A percentile compares a stretch with the other conserved stretches of the same genome.
Evolutionary conservation across 805 yeast species (phyloP).

Genomic region (Metschnikowia colocasiae): DNA sequence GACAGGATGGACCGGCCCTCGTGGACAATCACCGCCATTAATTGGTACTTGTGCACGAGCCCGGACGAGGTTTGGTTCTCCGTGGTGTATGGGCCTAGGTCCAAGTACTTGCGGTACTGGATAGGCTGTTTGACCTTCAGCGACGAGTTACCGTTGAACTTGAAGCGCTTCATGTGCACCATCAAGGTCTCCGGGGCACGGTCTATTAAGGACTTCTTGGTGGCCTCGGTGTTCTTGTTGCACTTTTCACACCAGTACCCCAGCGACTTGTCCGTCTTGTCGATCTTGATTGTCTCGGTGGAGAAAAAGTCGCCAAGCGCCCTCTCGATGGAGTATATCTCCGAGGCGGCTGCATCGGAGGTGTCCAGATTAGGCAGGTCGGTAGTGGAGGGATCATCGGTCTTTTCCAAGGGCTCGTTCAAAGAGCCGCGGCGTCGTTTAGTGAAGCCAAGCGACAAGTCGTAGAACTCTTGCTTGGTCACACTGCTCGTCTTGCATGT

Average conservation of each 20-base stretch:
- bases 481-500: slow-evolving; percentile 77
- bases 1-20: slow-evolving; percentile 90
- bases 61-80: slow-evolving; percentile 21
- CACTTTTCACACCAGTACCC: slow-evolving; percentile 91
- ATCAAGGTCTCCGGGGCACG: slow-evolving; percentile 85
- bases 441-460: slow-evolving; percentile 75
- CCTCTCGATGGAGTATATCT: slow-evolving; percentile 59
- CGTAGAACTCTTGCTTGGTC: slow-evolving; percentile 92
- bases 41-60: slow-evolving; percentile 46
- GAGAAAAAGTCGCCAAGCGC: slow-evolving; percentile 80
- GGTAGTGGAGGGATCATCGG: not conserved
- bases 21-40: slow-evolving; percentile 84
- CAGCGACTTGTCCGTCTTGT: slow-evolving; percentile 55
- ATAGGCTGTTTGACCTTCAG: slow-evolving; percentile 87
- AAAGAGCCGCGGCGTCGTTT: slow-evolving; percentile 29
- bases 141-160: slow-evolving; percentile 75
- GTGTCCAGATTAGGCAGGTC: not conserved
- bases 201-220: slow-evolving; percentile 68
- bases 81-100: slow-evolving; percentile 55
- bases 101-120: slow-evolving; percentile 72
- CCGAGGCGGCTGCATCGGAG: not conserved
- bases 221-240: slow-evolving; percentile 69
- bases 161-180: slow-evolving; percentile 85
- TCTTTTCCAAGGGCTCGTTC: not conserved
- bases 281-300: slow-evolving; percentile 71